A percentile compares a stretch with the other conserved stretches of the same genome.
Conservation (phyloP, 352 stramenopile genomes). For the Pythium pyrilobum region DNA sequence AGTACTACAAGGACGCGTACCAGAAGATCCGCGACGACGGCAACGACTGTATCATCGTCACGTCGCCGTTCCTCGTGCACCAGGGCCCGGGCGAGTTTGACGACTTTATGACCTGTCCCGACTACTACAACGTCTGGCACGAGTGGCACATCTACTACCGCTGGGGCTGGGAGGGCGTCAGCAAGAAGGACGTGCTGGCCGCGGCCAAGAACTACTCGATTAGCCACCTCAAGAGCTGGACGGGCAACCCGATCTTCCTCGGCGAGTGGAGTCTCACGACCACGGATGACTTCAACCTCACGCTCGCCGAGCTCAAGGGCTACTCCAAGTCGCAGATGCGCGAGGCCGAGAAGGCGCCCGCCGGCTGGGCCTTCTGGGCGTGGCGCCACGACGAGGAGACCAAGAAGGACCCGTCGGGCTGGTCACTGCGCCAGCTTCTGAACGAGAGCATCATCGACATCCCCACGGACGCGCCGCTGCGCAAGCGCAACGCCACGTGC, state of each 20-base stretch:
- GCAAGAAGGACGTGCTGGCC: slow-evolving; percentile 18
- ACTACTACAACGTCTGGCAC: slow-evolving; percentile 56
- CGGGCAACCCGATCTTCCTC: slow-evolving; percentile 36
- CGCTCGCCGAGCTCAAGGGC: slow-evolving; percentile 6
- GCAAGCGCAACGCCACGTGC: not conserved
- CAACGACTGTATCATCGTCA: slow-evolving; percentile 41
- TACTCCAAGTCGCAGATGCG: slow-evolving; percentile 25
- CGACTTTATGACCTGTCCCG: slow-evolving; percentile 26
- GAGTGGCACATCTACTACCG: slow-evolving; percentile 56
- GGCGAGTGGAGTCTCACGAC: slow-evolving; percentile 45
- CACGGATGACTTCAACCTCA: slow-evolving; percentile 19
- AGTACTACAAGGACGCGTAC: slow-evolving; percentile 44
- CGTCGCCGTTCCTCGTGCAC: slow-evolving; percentile 35
- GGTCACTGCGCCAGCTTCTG: slow-evolving; percentile 12
- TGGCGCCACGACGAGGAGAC: slow-evolving; percentile 12
- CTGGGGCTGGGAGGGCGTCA: slow-evolving; percentile 25
- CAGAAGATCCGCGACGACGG: slow-evolving; percentile 24
- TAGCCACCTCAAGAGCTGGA: slow-evolving; percentile 10
- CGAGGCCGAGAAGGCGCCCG: slow-evolving; percentile 2
- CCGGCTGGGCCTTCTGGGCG: slow-evolving; percentile 15
- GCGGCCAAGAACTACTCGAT: not conserved
- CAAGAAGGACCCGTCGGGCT: not conserved
- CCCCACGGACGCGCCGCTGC: not conserved
- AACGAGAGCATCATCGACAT: not conserved
- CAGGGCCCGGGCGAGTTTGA: slow-evolving; percentile 22